Base-by-base conservation (phyloP, 2,329 filamentous ascomycete genomes). In the Xylaria sp. region DNA sequence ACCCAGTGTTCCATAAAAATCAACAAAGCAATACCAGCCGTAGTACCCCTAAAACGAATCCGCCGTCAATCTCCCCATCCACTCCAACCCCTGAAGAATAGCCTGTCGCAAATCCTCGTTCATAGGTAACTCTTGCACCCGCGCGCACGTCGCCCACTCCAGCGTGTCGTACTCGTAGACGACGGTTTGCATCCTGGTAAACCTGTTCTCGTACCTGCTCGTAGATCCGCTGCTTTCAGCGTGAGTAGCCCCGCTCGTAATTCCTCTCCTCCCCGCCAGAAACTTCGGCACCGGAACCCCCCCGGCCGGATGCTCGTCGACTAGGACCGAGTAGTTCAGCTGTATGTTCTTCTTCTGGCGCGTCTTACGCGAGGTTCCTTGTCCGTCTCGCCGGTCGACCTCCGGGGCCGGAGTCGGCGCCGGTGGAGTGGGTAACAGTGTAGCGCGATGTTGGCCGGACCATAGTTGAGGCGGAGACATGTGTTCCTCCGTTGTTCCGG, bases 281-380 rank as follows among this genome's bases (percentile, higher is more conserved):
- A 60, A 60, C 50, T 67, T 46, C 35, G 73, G 55, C 64, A 70
- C 37, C 44, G 71, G 37, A 9, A 3, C 37, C 62, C 70, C 37
- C 62, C 69, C 58, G 60, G 69, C 57, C 61, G 73, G 54, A 62
- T 69, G 55, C 52, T 65, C 67, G 46, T 69, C 63, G 2, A 72
- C 69, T 19, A 69, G 57, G 13, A 71, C 69, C 10, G 67, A 61
- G 55, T 67, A 70, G 49, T 71, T 70, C 1, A 72, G 60, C 65
- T 71, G 69, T 48, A 68, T 53, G 18, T 59, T 54, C 52, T 64
- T 58, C 52, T 55, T 60, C 4, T 56, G 60, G 34, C 63, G 39
- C 16, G 65, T 59, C 34, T 51, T 52, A 48, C 61, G 50, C 49
- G 56, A 50, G 4, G 63, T 57, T 18, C 59, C 13, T 42, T 59